Percentiles rank a stretch among this genome's conserved stretches.
phyloP scores from a whole-genome alignment of 192 early-diverging fungal species.

The Linnemannia schmuckeri region DNA sequence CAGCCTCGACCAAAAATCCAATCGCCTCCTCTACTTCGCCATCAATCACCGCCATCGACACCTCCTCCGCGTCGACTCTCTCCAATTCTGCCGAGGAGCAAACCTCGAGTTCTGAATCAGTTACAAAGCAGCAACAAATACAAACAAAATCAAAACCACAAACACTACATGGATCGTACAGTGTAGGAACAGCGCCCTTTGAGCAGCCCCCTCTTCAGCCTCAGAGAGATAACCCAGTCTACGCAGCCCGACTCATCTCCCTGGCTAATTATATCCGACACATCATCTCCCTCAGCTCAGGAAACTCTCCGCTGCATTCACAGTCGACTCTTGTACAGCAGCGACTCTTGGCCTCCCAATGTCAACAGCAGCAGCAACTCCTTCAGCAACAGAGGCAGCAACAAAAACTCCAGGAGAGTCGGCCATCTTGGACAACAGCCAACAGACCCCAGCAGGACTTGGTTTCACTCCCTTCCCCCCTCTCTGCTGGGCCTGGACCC shows the following conservation, averaged over 20 bases:
- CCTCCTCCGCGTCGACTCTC: background rate
- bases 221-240: constrained; percentile 13
- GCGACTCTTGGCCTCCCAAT: constrained; percentile 2
- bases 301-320: constrained; percentile 19
- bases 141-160: background rate
- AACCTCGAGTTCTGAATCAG: background rate
- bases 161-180: background rate
- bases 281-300: constrained; percentile 39
- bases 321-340: constrained; percentile 1
- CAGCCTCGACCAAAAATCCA: background rate
- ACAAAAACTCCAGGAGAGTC: constrained; percentile 18
- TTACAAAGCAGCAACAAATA: background rate
- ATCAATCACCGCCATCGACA: background rate
- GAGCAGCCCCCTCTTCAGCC: background rate
- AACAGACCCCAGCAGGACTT: background rate
- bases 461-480: constrained; percentile 16
- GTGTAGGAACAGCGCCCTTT: background rate
- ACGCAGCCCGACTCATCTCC: constrained; percentile 37
- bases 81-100: background rate
- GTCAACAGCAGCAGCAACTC: constrained; percentile 17
- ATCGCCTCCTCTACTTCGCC: background rate
- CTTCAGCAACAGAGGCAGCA: constrained; percentile 3
- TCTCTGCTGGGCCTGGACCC: constrained; percentile 43
- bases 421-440: background rate
- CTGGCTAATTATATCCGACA: constrained; percentile 56